These are phyloP conservation scores for Bipolaris zeicola DNA, from an alignment of 2,329 filamentous ascomycete species.

Conservation along the genomic window DNA sequence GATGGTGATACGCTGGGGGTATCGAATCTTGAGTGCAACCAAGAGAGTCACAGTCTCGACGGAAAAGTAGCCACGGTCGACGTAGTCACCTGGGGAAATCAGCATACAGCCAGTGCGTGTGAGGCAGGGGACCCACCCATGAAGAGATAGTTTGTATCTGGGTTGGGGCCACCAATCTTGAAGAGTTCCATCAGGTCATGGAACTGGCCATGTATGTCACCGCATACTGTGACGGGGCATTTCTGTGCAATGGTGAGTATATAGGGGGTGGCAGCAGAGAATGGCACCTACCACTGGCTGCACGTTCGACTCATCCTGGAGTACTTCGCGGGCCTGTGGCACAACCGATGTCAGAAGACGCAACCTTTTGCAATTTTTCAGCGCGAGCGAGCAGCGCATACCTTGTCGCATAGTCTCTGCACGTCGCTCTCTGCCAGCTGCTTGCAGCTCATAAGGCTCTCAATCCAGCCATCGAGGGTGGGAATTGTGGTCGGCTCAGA, in stretches of 20 bases:
- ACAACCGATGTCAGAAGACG: constrained; percentile 21
- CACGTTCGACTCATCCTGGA: constrained; percentile 97
- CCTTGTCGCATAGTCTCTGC: constrained; percentile 96
- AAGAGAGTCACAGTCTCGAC: constrained; percentile 97
- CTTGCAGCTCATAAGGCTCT: constrained; percentile 98
- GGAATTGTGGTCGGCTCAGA: constrained; percentile 88
- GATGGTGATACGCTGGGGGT: constrained; percentile 96
- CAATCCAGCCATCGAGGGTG: constrained; percentile 97
- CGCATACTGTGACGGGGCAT: constrained; percentile 98
- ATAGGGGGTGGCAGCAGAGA: neutral
- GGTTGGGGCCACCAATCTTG: constrained; percentile 97
- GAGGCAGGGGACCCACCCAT: constrained; percentile 68
- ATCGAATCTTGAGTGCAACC: constrained; percentile 96
- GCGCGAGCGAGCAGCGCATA: constrained; percentile 46
- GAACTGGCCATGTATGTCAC: constrained; percentile 98
- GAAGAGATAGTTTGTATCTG: constrained; percentile 98
- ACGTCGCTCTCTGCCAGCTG: constrained; percentile 94
- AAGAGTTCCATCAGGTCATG: constrained; percentile 99
- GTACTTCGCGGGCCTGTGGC: constrained; percentile 83
- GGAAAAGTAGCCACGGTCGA: constrained; percentile 98
- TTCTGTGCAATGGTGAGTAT: constrained; percentile 58
- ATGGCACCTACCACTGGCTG: constrained; percentile 83
- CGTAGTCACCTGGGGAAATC: constrained; percentile 79
- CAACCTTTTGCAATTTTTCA: neutral
- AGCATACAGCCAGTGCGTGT: constrained; percentile 13